These are phyloP conservation scores for Amylostereum areolatum DNA, from an alignment of 1,284 basidiomycete genomes.

Conservation along the genomic window DNA sequence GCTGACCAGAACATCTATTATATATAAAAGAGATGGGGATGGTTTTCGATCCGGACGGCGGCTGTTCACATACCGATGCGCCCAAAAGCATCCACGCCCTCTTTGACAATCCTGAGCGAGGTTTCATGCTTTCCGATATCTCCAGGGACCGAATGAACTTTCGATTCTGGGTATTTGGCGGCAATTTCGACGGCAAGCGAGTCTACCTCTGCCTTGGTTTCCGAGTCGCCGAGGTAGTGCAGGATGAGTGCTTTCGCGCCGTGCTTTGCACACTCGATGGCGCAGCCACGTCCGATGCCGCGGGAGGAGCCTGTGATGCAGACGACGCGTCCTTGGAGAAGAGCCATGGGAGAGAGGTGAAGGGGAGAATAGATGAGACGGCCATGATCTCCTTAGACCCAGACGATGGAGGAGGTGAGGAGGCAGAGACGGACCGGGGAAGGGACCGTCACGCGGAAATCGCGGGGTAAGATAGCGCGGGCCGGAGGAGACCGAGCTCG, in stretches of 20 bases:
- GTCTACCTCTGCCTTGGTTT: conserved; percentile 47
- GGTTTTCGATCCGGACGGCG: not conserved
- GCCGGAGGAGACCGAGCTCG: too few relatives aligned
- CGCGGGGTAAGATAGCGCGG: too few relatives aligned
- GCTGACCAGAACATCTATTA: conserved; percentile 48
- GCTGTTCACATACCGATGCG: conserved; percentile 50
- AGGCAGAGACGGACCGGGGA: too few relatives aligned
- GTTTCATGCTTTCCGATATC: conserved; percentile 65
- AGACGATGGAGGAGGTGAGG: too few relatives aligned
- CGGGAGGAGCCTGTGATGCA: conserved; percentile 74
- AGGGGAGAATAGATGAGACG: too few relatives aligned
- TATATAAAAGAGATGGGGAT: not conserved
- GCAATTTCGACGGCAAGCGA: conserved; percentile 42
- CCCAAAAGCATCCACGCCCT: conserved; percentile 51
- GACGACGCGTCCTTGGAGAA: conserved; percentile 59
- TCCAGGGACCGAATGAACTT: conserved; percentile 46
- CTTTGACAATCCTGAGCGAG: conserved; percentile 50
- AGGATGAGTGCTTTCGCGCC: conserved; percentile 65
- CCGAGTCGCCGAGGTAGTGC: conserved; percentile 64
- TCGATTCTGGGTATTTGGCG: conserved; percentile 22
- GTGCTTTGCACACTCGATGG: conserved; percentile 56
- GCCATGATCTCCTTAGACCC: too few relatives aligned
- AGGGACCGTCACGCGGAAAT: too few relatives aligned
- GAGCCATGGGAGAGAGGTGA: conserved; percentile 10
- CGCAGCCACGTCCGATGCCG: conserved; percentile 77